phyloP scores from a whole-genome alignment of 163 green algal species.

The Chloroidium sp. region DNA sequence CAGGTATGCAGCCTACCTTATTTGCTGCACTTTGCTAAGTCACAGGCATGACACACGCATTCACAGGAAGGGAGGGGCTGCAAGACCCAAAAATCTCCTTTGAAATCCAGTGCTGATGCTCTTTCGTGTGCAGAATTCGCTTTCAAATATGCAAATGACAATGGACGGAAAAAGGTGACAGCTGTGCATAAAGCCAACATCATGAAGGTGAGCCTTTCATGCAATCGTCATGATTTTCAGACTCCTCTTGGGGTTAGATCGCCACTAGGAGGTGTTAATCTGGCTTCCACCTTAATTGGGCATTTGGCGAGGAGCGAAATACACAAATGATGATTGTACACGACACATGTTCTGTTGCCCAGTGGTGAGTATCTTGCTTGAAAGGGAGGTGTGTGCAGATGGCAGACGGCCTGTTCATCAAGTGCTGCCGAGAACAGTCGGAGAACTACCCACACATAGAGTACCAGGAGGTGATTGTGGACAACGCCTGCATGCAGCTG shows the following conservation, averaged over 20 bases:
- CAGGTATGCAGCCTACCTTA: constrained; percentile 6
- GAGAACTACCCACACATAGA: constrained; percentile 81
- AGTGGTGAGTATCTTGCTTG: too few species aligned
- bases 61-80: too few species aligned
- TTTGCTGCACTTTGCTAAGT: too few species aligned
- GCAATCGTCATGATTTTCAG: too few species aligned
- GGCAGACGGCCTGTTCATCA: constrained; percentile 88
- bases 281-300: too few species aligned
- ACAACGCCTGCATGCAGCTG: constrained; percentile 95
- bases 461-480: constrained; percentile 95
- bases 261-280: too few species aligned
- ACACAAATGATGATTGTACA: too few species aligned
- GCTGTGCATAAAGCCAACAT: constrained; percentile 44
- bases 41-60: too few species aligned
- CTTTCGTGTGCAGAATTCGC: constrained; percentile 59
- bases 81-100: too few species aligned
- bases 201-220: background rate
- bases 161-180: constrained; percentile 58
- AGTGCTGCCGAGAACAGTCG: constrained; percentile 60
- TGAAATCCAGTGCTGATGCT: too few species aligned
- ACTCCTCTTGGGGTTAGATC: constrained; percentile 9
- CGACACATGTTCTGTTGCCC: too few species aligned
- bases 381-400: constrained; percentile 74
- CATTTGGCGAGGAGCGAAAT: too few species aligned
- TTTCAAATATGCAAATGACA: constrained; percentile 82